Evolutionary conservation across 345 rosid species (phyloP), one percentile per base, ranked within the genome.

Genomic region (Rhizophora apiculata): DNA sequence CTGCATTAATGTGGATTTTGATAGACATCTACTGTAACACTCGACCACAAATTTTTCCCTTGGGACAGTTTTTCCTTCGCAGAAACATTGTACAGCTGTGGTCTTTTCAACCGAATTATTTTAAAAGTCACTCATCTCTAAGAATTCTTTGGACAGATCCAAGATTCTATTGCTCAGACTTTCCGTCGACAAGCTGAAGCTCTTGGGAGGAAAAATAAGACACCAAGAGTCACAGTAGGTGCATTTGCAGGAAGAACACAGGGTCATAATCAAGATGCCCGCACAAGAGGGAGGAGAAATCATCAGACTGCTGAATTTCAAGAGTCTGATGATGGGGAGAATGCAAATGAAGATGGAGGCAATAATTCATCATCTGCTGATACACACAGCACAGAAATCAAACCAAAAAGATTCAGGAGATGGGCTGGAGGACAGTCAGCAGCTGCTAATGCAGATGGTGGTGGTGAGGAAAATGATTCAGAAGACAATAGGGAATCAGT

Each of bases 101-200:
- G 46, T 58, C 32, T 29, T 58, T 24, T 18, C 18, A 48, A 61
- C 39, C 22, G 60, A 24, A 56, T 65, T 62, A 53, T 26, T 34
- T 55, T 9, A 22, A 54, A 21, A 39, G 73, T 24, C 16, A 34
- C 55, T 63, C 70, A 69, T 39, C n/a, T 34, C 34, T 43, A 43
- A 31, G 56, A 34, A 51, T 59, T 68, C 29, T 79, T 65, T 64
- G 55, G 37, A 60, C 78, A 85, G 89, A 85, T 85, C 67, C 86
- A 85, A 81, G 86, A 77, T 66, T 70, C 85, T 16, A 85, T 85
- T 63, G 78, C 86, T 21, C 74, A 75, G 74, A 83, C 85, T 58
- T 43, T 79, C 49, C 71, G 64, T 31, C 76, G 85, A 46, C 89
- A 85, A 74, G 76, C 86, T 59, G 86, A 81, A 77, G 82, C 82